A percentile compares a stretch with the other conserved stretches of the same genome.
These are phyloP conservation scores for Epicoccum sorghinum DNA, from an alignment of 2,329 filamentous ascomycete genomes.

Conservation along the genomic window DNA sequence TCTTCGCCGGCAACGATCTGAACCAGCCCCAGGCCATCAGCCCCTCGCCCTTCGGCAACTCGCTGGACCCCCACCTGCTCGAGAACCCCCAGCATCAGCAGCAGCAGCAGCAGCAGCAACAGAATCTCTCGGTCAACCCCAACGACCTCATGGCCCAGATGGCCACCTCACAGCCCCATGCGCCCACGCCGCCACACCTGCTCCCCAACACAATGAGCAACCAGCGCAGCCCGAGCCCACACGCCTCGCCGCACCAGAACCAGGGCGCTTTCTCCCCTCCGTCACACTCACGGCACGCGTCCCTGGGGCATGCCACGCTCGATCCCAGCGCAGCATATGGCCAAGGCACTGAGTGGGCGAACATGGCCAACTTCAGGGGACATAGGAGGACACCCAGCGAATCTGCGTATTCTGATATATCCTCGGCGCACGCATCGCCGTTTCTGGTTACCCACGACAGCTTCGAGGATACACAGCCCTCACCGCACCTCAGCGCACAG, in stretches of 20 bases:
- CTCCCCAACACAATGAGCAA: slow-evolving; percentile 59
- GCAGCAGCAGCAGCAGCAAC: slow-evolving; percentile 41
- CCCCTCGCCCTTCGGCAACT: slow-evolving; percentile 61
- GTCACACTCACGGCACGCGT: slow-evolving; percentile 61
- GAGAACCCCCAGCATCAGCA: slow-evolving; percentile 30
- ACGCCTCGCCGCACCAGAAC: slow-evolving; percentile 59
- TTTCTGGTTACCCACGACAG: slow-evolving; percentile 77
- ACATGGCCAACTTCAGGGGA: slow-evolving; percentile 70
- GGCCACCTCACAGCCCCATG: slow-evolving; percentile 57
- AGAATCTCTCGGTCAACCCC: slow-evolving; percentile 54
- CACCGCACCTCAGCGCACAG: slow-evolving; percentile 76
- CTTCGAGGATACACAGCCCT: slow-evolving; percentile 79
- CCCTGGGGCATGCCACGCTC: slow-evolving; percentile 54
- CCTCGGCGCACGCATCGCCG: slow-evolving; percentile 82
- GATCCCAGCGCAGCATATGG: slow-evolving; percentile 67
- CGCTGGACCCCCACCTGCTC: slow-evolving; percentile 53
- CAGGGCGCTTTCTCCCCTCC: slow-evolving; percentile 60
- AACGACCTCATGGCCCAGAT: slow-evolving; percentile 58
- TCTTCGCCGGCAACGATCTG: slow-evolving; percentile 64
- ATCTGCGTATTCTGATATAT: slow-evolving; percentile 77
- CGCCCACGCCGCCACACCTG: slow-evolving; percentile 63
- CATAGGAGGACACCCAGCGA: slow-evolving; percentile 89
- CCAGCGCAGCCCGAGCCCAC: slow-evolving; percentile 60
- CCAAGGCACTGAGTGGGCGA: slow-evolving; percentile 64
- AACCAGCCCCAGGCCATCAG: slow-evolving; percentile 64